Evolutionary conservation across 495 filamentous ascomycete species (phyloP), one percentile per base, ranked within the genome.

Genomic region (Xylaria bambusicola): DNA sequence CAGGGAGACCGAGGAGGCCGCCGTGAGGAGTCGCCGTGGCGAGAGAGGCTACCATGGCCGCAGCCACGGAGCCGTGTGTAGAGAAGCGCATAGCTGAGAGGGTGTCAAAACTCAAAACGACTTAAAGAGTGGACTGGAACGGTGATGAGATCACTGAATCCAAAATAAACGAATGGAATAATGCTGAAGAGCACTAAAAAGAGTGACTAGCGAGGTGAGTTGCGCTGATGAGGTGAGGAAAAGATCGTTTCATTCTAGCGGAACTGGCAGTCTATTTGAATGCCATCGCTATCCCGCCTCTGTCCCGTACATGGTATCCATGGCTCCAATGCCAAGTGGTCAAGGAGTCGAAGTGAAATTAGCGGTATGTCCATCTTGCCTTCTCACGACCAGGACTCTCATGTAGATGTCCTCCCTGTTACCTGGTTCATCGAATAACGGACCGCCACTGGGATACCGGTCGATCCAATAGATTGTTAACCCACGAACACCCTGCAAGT

Each of bases 71-170:
- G 63, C 68, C 68, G 53, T 66, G 61, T 38, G 58, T 66, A 46
- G 68, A 61, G 49, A 71, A 66, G 62, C 68, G 68, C 68, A 71
- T 70, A 56, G 49, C 24, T 49, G 51, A 31, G 38, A 38, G 36
- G 12, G 20, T 27, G 24, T 52, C 27, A 52, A 47, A 38, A 62
- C 61, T 62, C 65, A 60, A 58, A 68, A 63, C 24, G 36, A 55
- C 21, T 44, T 64, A 67, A 68, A 68, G 65, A 71, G 54, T 70
- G 67, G 67, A 68, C 65, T 66, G 68, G 66, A 71, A 54, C 38
- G 59, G 56, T 38, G 48, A 52, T 6, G n/a, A 27, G 36, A 33
- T 49, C 58, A 61, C 51, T 64, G 54, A 63, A 68, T 64, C 65
- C 68, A 49, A 63, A 60, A 48, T 60, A 48, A 59, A 57, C 61